These are phyloP conservation scores for Cordyceps militaris DNA, from an alignment of 2,329 filamentous ascomycete genomes.

Conservation along the genomic window DNA sequence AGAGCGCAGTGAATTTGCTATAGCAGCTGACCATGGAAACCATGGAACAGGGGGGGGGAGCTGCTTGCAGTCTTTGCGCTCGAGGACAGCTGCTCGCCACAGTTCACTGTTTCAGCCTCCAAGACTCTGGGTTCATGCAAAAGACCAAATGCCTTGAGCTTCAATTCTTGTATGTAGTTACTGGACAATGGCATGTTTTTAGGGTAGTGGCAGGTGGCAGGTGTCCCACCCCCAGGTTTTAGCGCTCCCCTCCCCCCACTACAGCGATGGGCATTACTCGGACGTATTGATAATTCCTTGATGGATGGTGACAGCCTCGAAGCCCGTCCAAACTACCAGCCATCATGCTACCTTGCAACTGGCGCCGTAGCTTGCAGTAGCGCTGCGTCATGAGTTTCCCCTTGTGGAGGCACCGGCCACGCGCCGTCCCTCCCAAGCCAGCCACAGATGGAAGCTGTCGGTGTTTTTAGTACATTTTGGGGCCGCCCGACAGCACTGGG, in stretches of 20 bases:
- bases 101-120: no score
- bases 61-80: no score
- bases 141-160: no score
- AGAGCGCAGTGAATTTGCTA: neutral
- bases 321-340: neutral
- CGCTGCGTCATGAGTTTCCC: neutral
- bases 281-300: no score
- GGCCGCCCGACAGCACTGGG: no score
- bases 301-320: constrained; percentile 9
- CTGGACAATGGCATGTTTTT: neutral
- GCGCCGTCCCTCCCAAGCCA: neutral
- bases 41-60: no score
- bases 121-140: no score
- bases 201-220: neutral
- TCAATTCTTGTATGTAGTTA: neutral
- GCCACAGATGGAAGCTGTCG: neutral
- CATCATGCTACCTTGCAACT: constrained; percentile 1
- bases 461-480: no score
- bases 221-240: constrained; percentile 17
- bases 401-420: neutral
- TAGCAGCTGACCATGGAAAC: no score
- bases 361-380: constrained; percentile 4
- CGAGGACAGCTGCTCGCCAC: no score
- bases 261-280: no score
- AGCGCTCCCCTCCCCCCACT: constrained; percentile 9